Evolutionary conservation across 257 asterid genomes (phyloP), one percentile per base, ranked within the genome.

Genomic region (Gynochthodes officinalis): DNA sequence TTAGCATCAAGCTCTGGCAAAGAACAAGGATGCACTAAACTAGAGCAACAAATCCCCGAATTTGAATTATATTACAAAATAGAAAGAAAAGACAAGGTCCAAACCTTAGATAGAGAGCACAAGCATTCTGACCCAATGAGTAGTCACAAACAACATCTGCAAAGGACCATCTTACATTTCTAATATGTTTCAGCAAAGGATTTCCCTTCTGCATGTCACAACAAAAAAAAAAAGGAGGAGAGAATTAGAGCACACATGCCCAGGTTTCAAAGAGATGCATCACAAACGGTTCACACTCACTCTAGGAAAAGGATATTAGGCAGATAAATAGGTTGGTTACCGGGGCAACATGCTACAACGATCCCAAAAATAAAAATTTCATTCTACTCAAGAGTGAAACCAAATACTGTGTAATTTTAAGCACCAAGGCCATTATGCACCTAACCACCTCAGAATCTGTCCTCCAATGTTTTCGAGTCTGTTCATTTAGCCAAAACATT

Each of bases 21-120:
- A 35, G 1, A 62, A 32, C 46, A 62, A 62, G 46, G 67, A 61
- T 61, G 67, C 35, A 58, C 39, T 44, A 23, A 44, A 67, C n/a
- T 16, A 59, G 73, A 30, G 27, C 7, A 40, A n/a, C 16, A 57
- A 39, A 69, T 59, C 21, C 21, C 16, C 8, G 11, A 23, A 49
- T 54, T 21, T 14, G 18, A 58, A 59, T 30, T 21, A 40, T n/a
- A 37, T 64, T n/a, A 52, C 13, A 50, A 54, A 55, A 25, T 44
- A 40, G 15, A 44, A 32, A 33, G 43, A 40, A 70, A 12, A 25
- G 48, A 21, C 25, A 21, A 75, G 70, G 55, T 75, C 10, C 86
- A 71, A 75, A 94, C 98, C 97, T 91, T 73, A 94, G 79, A 83
- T 87, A 94, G 69, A 94, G 96, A 72, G 97, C 97, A 76, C 96